A percentile compares a stretch with the other conserved stretches of the same genome.
phyloP scores from a whole-genome alignment of 1,284 basidiomycete genomes.

The Papiliotrema terrestris region DNA sequence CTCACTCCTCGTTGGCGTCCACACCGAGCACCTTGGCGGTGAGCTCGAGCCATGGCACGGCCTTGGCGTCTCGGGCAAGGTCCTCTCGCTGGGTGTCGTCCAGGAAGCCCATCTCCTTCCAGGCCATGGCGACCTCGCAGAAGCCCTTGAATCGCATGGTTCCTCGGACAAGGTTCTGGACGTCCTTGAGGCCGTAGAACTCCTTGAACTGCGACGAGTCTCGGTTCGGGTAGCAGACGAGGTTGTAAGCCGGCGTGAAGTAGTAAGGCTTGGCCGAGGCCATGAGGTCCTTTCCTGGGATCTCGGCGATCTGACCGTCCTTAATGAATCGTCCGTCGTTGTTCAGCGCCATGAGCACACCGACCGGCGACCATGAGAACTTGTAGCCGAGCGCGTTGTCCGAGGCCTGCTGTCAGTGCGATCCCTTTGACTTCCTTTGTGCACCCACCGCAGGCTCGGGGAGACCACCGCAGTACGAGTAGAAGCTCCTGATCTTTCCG shows the following conservation, averaged over 20 bases:
- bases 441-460: constrained; percentile 64
- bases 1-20: constrained; percentile 66
- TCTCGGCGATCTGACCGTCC: constrained; percentile 61
- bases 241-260: constrained; percentile 92
- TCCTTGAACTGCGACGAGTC: constrained; percentile 85
- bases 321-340: constrained; percentile 85
- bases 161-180: constrained; percentile 86
- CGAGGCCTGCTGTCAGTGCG: constrained; percentile 52
- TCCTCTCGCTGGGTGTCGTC: constrained; percentile 73
- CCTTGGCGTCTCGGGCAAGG: constrained; percentile 59
- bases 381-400: constrained; percentile 98
- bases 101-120: constrained; percentile 87
- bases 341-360: constrained; percentile 89
- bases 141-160: constrained; percentile 89
- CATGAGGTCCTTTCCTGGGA: constrained; percentile 74
- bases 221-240: constrained; percentile 96
- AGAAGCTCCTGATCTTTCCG: constrained; percentile 94
- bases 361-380: constrained; percentile 98
- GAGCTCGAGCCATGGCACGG: constrained; percentile 75
- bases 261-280: constrained; percentile 83
- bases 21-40: constrained; percentile 75
- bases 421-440: neutral
- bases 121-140: constrained; percentile 89
- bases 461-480: constrained; percentile 95
- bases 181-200: constrained; percentile 88